A percentile compares a stretch with the other conserved stretches of the same genome.
phyloP scores from a whole-genome alignment of 2,329 filamentous ascomycete species.

The Didymella glomerata region DNA sequence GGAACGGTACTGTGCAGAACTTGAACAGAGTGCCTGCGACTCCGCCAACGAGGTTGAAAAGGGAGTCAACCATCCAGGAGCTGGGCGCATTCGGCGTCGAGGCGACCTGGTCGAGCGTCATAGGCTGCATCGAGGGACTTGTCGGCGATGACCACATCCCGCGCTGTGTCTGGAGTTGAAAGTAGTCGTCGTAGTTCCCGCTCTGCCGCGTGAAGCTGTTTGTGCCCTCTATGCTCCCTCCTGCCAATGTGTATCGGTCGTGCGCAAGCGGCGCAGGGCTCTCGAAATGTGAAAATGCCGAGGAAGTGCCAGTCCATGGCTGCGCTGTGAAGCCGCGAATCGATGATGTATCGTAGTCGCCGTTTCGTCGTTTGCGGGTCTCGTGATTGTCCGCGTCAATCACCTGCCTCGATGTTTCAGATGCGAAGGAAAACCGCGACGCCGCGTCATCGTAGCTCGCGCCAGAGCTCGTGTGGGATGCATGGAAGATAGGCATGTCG shows the following conservation, averaged over 20 bases:
- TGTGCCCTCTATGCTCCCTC: conserved; percentile 59
- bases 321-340: conserved; percentile 26
- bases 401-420: conserved; percentile 44
- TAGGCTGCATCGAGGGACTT: conserved; percentile 31
- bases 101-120: conserved; percentile 23
- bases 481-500: conserved; percentile 44
- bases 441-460: conserved; percentile 33
- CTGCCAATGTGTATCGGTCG: conserved; percentile 60
- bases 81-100: conserved; percentile 30
- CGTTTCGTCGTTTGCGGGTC: conserved; percentile 45
- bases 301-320: conserved; percentile 33
- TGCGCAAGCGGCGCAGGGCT: conserved; percentile 60
- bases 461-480: conserved; percentile 28
- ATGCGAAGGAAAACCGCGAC: conserved; percentile 34
- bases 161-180: conserved; percentile 47
- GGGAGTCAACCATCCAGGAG: conserved; percentile 46
- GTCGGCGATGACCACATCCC: conserved; percentile 48
- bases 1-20: conserved; percentile 79
- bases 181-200: conserved; percentile 56
- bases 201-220: conserved; percentile 48
- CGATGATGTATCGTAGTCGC: conserved; percentile 21
- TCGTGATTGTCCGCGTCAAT: conserved; percentile 40
- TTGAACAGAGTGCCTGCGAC: conserved; percentile 83
- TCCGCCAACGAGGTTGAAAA: conserved; percentile 70
- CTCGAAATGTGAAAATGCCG: conserved; percentile 36